These are phyloP conservation scores for Geopyxis carbonaria DNA, from an alignment of 495 filamentous ascomycete genomes.

Conservation along the genomic window DNA sequence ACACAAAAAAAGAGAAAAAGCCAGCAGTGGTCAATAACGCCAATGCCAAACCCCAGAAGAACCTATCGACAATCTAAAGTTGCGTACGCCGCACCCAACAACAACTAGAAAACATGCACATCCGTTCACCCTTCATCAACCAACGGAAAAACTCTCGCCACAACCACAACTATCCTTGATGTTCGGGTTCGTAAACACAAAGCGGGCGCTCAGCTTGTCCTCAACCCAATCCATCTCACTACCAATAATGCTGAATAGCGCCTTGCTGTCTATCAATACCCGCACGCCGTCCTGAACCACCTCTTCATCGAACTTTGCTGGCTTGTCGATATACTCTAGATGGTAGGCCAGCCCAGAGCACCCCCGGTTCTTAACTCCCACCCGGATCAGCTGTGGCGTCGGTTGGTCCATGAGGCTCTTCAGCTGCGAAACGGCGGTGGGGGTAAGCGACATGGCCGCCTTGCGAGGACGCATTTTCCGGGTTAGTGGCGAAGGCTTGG, in stretches of 20 bases:
- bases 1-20: no score
- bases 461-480: slow-evolving; percentile 66
- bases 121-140: no score
- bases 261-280: slow-evolving; percentile 91
- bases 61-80: no score
- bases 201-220: slow-evolving; percentile 74
- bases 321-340: slow-evolving; percentile 85
- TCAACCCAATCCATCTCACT: slow-evolving; percentile 99
- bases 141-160: slow-evolving; percentile 31
- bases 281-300: slow-evolving; percentile 94
- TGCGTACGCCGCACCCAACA: neutral
- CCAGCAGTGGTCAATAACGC: no score
- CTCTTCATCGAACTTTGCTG: slow-evolving; percentile 70
- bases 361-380: slow-evolving; percentile 88
- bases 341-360: slow-evolving; percentile 93
- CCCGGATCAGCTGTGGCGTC: slow-evolving; percentile 75
- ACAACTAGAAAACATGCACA: neutral
- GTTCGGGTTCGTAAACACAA: slow-evolving; percentile 93
- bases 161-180: no score
- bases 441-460: slow-evolving; percentile 74
- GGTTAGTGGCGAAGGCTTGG: neutral
- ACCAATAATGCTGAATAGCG: slow-evolving; percentile 91
- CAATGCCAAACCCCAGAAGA: no score
- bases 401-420: slow-evolving; percentile 59
- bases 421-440: slow-evolving; percentile 59